Evolutionary conservation across 2,329 filamentous ascomycete genomes (phyloP).

Genomic region (Paecilomyces dactylethromorphus): DNA sequence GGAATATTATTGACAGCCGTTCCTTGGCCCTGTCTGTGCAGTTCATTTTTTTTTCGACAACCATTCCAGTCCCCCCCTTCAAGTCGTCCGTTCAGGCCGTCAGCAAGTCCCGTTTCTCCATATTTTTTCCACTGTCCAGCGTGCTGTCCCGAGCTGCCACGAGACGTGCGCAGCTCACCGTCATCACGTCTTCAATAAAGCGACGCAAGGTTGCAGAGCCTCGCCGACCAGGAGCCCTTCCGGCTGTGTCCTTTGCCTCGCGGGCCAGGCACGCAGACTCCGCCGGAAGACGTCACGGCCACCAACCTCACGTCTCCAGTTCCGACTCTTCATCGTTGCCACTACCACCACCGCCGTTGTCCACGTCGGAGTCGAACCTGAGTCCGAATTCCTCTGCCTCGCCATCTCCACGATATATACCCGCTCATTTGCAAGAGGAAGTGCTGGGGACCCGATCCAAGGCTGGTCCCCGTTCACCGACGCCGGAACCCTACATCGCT

Average conservation of each 20-base stretch:
- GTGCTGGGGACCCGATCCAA: slow-evolving; percentile 30
- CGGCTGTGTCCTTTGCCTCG: slow-evolving; percentile 22
- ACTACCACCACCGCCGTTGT: slow-evolving; percentile 13
- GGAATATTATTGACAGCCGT: background rate
- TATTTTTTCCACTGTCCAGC: background rate
- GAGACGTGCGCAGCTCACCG: slow-evolving; percentile 38
- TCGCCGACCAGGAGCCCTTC: slow-evolving; percentile 29
- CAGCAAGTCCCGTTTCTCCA: background rate
- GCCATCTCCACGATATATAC: slow-evolving; percentile 42
- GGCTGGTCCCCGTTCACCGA: slow-evolving; percentile 29
- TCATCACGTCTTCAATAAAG: slow-evolving; percentile 46
- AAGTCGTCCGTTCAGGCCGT: background rate
- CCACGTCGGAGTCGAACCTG: slow-evolving; percentile 16
- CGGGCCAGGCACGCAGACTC: slow-evolving; percentile 11
- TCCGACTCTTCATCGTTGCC: background rate
- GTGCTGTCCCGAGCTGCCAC: slow-evolving; percentile 36
- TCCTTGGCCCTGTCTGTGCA: background rate
- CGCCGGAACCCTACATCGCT: slow-evolving; percentile 22
- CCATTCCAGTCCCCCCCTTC: background rate
- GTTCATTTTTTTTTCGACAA: background rate
- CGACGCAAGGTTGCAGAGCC: slow-evolving; percentile 42
- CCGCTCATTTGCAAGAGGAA: slow-evolving; percentile 51
- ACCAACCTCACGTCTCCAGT: background rate
- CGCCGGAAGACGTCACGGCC: slow-evolving; percentile 30
- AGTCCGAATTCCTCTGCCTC: slow-evolving; percentile 22